Percentiles rank a stretch among this genome's conserved stretches.
These are phyloP conservation scores for Candida michaelii DNA, from an alignment of 805 yeast genomes.

Conservation along the genomic window DNA sequence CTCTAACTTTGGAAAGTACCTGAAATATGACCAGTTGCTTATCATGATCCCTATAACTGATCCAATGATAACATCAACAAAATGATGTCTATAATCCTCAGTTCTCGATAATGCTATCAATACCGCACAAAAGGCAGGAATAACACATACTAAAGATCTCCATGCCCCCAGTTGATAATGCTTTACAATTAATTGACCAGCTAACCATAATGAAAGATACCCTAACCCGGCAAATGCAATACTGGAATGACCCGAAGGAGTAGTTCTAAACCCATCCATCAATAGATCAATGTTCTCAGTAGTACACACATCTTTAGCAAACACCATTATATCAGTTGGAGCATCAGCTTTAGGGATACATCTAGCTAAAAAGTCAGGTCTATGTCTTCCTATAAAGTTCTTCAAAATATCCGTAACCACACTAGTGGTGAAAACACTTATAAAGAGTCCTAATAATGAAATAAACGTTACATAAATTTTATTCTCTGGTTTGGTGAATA, in stretches of 20 bases:
- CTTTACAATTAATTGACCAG: constrained; percentile 42
- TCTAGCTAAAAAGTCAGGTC: constrained; percentile 27
- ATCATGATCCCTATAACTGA: constrained; percentile 33
- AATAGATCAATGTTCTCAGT: constrained; percentile 14
- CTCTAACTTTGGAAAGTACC: constrained; percentile 41
- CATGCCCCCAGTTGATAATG: constrained; percentile 37
- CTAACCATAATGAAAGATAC: constrained; percentile 30
- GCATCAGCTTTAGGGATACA: constrained; percentile 20
- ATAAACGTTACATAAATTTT: constrained; percentile 61
- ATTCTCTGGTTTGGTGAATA: constrained; percentile 49
- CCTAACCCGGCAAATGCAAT: constrained; percentile 34
- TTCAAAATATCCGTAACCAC: constrained; percentile 36
- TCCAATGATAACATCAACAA: constrained; percentile 42
- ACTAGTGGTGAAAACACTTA: constrained; percentile 60
- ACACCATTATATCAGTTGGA: background rate
- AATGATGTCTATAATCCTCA: constrained; percentile 49
- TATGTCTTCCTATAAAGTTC: constrained; percentile 27
- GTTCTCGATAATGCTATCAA: constrained; percentile 38
- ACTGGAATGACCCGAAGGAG: constrained; percentile 38
- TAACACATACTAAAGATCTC: constrained; percentile 28
- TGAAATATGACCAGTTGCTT: constrained; percentile 34
- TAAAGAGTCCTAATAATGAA: constrained; percentile 63
- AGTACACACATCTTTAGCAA: constrained; percentile 20
- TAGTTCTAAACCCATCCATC: constrained; percentile 27
- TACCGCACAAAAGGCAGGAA: constrained; percentile 37